phyloP scores from a whole-genome alignment of 2,329 filamentous ascomycete species.

The Zarea fungicola region DNA sequence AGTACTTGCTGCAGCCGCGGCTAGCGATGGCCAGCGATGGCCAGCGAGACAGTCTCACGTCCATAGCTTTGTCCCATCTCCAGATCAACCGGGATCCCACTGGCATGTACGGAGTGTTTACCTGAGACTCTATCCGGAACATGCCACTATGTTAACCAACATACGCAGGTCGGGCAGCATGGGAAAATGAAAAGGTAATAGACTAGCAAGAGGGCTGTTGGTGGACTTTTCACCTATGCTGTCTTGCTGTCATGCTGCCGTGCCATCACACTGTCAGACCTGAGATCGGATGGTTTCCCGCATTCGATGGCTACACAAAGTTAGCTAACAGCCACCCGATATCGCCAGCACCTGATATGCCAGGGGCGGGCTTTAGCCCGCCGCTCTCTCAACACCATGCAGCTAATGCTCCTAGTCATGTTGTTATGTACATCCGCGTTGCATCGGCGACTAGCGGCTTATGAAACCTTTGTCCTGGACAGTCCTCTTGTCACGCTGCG shows the following conservation, averaged over 20 bases:
- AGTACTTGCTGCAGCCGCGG: not conserved
- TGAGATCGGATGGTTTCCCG: no score
- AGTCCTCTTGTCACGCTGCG: no score
- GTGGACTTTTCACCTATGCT: no score
- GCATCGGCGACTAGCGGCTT: not conserved
- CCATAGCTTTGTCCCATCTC: not conserved
- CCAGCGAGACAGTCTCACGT: not conserved
- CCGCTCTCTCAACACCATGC: not conserved
- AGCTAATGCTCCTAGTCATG: not conserved
- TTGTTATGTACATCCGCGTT: slow-evolving; percentile 5
- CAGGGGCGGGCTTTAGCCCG: not conserved
- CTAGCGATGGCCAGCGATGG: not conserved
- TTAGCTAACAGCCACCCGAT: no score
- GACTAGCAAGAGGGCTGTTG: no score
- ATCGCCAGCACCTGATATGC: no score
- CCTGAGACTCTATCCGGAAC: slow-evolving; percentile 1
- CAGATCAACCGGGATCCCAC: slow-evolving; percentile 7
- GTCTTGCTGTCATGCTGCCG: no score
- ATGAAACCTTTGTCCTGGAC: no score
- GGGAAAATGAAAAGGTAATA: no score
- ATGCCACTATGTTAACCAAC: not conserved
- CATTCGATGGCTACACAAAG: no score
- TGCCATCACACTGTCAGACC: no score
- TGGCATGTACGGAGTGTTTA: not conserved
- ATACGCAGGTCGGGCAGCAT: not conserved